Base-by-base conservation (phyloP, 345 rosid genomes). In the Brassica rapa region DNA sequence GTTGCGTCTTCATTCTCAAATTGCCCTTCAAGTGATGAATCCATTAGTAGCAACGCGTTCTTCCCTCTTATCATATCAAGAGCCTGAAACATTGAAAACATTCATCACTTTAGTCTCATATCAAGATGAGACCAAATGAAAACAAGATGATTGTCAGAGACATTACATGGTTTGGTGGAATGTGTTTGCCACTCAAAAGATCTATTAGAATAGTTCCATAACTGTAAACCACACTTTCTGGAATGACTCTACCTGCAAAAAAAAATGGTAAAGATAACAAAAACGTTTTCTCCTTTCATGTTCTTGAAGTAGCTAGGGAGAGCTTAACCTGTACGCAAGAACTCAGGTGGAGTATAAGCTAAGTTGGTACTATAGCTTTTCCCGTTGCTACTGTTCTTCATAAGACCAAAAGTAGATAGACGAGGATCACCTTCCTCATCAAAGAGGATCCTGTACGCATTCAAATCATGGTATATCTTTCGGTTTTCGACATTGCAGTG, bases 301-400 rank as follows among this genome's bases (percentile, higher is more conserved):
- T 30, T 70, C 46, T 53, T 70, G 29, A 70, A 25, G 16, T 68
- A 19, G 21, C 21, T 19, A 19, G 21, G 21, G 21, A 19, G 1
- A 43, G n/a, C 5, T 43, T 11, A 11, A 93, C 98, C 98, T 79
- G 95, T 91, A 70, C 92, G 85, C 80, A 89, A 77, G 76, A 88
- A 93, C 85, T 93, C 98, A 10, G 98, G 98, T 0, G 98, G 95
- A 46, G 97, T 91, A 76, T 91, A 93, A 69, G 97, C 98, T 83
- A 93, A 84, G 81, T 93, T 91, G 27, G 97, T 91, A 43, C 98
- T 93, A 71, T 90, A 91, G 86, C 95, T 91, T 74, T 70, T 80
- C 3, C 83, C 83, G 66, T 74, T 66, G 60, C 90, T 88, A 83
- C 97, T 93, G 74, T 93, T 93, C 82, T 91, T 93, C 90, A 93